Evolutionary conservation across 169 alveolate species (phyloP), one percentile per base, ranked within the genome.

Genomic region (Plasmodium vinckei): DNA sequence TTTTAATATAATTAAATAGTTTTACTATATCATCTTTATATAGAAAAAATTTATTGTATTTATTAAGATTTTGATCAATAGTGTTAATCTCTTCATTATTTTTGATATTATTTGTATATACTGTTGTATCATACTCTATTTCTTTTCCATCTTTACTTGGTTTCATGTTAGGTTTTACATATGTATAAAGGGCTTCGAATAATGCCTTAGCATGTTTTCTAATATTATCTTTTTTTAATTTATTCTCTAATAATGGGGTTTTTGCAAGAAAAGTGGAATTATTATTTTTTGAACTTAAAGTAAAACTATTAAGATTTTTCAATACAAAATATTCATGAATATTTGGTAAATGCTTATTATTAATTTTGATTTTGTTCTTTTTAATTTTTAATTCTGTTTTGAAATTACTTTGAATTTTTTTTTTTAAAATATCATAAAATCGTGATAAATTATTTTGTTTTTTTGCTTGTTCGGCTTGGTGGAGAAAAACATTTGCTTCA

Each of bases 261-360:
- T 68, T 82, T 15, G 15, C 23, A 53, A 82, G 46, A 82, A 67
- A 82, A 25, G 64, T 68, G n/a, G 49, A 15, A 17, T 10, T 56
- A 19, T 19, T 42, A 44, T 39, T 72, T 56, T 82, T 67, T 44
- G 90, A 47, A 44, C 86, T 54, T 53, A 82, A 82, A 44, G 90
- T 63, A 53, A 82, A 65, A 15, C 79, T 82, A 13, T 49, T 33
- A 13, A 82, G 1, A 17, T 82, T 82, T 54, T 82, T 82, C 33
- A 82, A 68, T 42, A 67, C 84, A 70, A 82, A 82, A 82, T 82
- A 82, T 82, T 82, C 86, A 54, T 82, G 90, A n/a, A 56, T 12
- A 25, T 57, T 54, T 51, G 90, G 90, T 21, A 82, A 33, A 82
- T 82, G 90, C 39, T 82, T 59, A 60, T 46, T 56, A 54, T 82